A percentile compares a stretch with the other conserved stretches of the same genome.
Evolutionary conservation across 1,139 yeast genomes (phyloP).

Genomic region (Lodderomyces theae): DNA sequence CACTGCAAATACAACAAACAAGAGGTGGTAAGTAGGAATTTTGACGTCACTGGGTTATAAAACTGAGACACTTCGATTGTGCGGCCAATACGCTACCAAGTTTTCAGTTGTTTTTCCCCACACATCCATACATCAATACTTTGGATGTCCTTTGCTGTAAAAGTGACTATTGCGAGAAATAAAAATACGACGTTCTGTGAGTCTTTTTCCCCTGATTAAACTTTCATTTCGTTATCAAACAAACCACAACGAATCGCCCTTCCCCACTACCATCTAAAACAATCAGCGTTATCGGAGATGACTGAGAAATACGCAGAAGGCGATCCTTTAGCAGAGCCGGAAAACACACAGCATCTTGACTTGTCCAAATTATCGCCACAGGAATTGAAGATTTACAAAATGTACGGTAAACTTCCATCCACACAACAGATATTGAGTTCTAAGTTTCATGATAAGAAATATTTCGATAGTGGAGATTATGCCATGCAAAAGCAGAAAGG

Average conservation of each 20-base stretch:
- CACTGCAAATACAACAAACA: no score
- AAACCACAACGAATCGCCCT: background rate
- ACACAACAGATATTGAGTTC: conserved; percentile 77
- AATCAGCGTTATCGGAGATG: background rate
- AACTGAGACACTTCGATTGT: no score
- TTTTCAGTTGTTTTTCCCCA: no score
- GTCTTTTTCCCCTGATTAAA: no score
- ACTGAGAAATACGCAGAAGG: conserved; percentile 26
- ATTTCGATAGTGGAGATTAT: conserved; percentile 96
- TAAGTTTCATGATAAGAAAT: conserved; percentile 84
- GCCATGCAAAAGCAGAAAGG: conserved; percentile 72
- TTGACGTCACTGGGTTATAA: no score
- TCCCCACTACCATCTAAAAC: background rate
- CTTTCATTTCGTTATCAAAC: no score
- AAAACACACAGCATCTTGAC: conserved; percentile 49
- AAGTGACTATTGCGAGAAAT: no score
- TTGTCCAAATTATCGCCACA: conserved; percentile 61
- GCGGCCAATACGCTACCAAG: no score
- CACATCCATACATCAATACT: no score
- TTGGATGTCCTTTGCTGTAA: background rate
- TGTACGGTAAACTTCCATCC: conserved; percentile 89
- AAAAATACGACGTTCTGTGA: no score
- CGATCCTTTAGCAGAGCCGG: conserved; percentile 49
- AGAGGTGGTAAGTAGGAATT: no score
- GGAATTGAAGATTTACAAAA: conserved; percentile 64